phyloP scores from a whole-genome alignment of 305 asterid genomes.

The Fraxinus velutina region DNA sequence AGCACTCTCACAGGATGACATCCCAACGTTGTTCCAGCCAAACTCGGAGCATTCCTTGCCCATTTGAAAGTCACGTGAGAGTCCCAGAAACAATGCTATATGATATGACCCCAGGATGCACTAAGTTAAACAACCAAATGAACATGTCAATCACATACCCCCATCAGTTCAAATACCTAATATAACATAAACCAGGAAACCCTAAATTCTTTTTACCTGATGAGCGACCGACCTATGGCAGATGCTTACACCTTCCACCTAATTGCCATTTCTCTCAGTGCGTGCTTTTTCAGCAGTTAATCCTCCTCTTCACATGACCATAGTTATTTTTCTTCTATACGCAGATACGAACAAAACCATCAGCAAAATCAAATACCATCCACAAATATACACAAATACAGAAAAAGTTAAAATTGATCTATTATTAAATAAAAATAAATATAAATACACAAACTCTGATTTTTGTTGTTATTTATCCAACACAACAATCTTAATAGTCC shows the following conservation, averaged over 20 bases:
- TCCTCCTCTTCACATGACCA: constrained; percentile 40
- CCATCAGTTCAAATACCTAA: neutral
- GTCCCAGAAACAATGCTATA: neutral
- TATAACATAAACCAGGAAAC: neutral
- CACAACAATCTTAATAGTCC: neutral
- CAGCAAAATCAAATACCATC: neutral
- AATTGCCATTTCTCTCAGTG: constrained; percentile 58
- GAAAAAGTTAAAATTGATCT: neutral
- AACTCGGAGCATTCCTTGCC: neutral
- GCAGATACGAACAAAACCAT: neutral
- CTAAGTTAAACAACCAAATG: neutral
- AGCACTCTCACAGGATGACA: neutral
- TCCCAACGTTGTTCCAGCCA: neutral
- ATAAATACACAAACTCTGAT: neutral
- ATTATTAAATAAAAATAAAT: neutral
- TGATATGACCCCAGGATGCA: neutral
- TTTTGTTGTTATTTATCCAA: neutral
- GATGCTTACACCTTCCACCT: constrained; percentile 66
- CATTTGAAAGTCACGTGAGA: neutral
- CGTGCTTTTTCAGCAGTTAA: constrained; percentile 57
- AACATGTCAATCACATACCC: neutral
- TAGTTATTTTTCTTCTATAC: constrained; percentile 39
- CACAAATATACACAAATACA: neutral
- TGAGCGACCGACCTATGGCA: constrained; percentile 49
- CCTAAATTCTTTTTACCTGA: constrained; percentile 39